phyloP scores from a whole-genome alignment of 2,329 filamentous ascomycete species.

The Aspergillus hiratsukae region DNA sequence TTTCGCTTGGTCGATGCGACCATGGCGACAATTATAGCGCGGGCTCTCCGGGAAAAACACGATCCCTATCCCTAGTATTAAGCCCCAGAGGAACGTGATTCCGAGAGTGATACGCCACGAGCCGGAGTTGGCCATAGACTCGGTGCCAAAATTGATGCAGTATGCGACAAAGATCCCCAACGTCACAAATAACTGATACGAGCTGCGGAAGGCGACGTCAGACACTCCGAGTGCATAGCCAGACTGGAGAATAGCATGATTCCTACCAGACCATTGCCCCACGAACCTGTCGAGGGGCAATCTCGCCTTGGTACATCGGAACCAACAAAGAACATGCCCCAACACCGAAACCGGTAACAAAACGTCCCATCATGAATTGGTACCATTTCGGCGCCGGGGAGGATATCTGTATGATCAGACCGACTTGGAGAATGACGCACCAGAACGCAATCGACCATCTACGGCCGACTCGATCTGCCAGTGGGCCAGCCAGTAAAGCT shows the following conservation, averaged over 20 bases:
- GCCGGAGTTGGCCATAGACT: constrained; percentile 31
- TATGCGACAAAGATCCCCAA: constrained; percentile 45
- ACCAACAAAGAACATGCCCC: constrained; percentile 40
- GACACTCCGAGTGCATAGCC: background rate
- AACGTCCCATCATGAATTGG: constrained; percentile 40
- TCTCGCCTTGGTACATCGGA: constrained; percentile 45
- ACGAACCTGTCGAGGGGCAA: constrained; percentile 42
- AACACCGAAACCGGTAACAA: constrained; percentile 41
- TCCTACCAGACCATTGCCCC: constrained; percentile 16
- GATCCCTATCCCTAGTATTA: constrained; percentile 52
- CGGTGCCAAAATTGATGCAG: constrained; percentile 45
- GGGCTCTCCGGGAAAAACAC: constrained; percentile 54
- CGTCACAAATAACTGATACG: constrained; percentile 46
- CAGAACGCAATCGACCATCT: constrained; percentile 39
- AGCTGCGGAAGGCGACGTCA: constrained; percentile 18
- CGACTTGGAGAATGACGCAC: constrained; percentile 36
- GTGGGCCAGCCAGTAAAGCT: constrained; percentile 36
- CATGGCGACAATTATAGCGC: constrained; percentile 55
- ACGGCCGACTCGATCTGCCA: constrained; percentile 41
- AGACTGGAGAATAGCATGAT: constrained; percentile 25
- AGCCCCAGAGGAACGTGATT: constrained; percentile 53
- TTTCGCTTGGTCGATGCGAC: constrained; percentile 48
- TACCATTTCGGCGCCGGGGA: constrained; percentile 35
- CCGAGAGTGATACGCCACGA: constrained; percentile 51
- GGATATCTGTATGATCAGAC: constrained; percentile 42